These are phyloP conservation scores for Wickerhamiella australiensis DNA, from an alignment of 805 yeast species.

Conservation along the genomic window DNA sequence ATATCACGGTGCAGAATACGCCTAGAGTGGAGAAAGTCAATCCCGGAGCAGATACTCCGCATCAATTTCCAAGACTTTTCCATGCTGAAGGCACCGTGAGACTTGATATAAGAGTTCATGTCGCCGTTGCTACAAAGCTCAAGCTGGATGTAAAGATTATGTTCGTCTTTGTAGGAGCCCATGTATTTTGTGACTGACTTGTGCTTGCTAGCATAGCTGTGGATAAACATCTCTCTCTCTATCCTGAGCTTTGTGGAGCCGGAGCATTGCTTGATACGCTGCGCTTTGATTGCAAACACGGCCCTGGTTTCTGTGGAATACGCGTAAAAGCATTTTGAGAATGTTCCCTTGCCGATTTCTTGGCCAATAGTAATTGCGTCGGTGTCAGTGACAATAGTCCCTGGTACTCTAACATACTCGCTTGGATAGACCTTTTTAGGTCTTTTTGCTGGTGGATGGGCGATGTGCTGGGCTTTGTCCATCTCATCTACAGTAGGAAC, in stretches of 20 bases:
- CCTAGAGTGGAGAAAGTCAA: slow-evolving; percentile 80
- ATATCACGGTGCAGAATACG: slow-evolving; percentile 93
- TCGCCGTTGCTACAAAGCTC: slow-evolving; percentile 2
- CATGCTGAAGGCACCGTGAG: neutral
- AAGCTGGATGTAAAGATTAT: slow-evolving; percentile 6
- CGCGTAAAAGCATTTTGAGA: slow-evolving; percentile 2
- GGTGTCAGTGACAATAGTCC: neutral
- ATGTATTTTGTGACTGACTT: neutral
- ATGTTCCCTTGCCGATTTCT: slow-evolving; percentile 8
- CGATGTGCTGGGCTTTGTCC: neutral
- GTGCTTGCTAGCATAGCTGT: neutral
- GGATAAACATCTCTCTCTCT: neutral
- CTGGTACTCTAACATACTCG: neutral
- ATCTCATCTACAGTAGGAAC: neutral
- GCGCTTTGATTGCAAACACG: slow-evolving; percentile 5
- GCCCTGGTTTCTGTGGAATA: neutral
- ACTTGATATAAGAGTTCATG: neutral
- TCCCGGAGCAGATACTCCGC: slow-evolving; percentile 78
- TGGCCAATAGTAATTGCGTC: neutral
- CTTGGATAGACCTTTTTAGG: slow-evolving; percentile 3
- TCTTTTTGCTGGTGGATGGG: neutral
- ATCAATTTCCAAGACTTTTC: slow-evolving; percentile 32
- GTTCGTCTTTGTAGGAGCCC: neutral
- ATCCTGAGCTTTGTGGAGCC: neutral
- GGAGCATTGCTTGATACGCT: neutral